Evolutionary conservation across 2,329 filamentous ascomycete species (phyloP).

Genomic region (Ascochyta koolunga): DNA sequence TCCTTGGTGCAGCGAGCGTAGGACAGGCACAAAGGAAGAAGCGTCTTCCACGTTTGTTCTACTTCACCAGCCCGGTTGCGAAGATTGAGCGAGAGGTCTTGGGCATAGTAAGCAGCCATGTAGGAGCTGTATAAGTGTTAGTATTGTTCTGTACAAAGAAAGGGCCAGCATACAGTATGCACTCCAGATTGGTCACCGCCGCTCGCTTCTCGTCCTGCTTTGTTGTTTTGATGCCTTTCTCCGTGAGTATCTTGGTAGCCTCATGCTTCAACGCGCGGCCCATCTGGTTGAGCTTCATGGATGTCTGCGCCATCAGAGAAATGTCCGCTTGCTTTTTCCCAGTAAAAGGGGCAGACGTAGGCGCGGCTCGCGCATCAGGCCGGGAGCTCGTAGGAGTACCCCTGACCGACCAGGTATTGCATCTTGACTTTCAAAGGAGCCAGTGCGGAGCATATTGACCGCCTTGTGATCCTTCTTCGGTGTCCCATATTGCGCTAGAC

Average conservation of each 20-base stretch:
- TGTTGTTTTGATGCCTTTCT: conserved; percentile 29
- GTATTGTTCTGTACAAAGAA: neutral
- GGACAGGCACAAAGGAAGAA: conserved; percentile 44
- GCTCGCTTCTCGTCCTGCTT: conserved; percentile 46
- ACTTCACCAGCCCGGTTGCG: conserved; percentile 42
- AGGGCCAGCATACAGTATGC: conserved; percentile 45
- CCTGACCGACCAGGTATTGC: conserved; percentile 44
- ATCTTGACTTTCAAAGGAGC: conserved; percentile 44
- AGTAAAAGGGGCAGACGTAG: conserved; percentile 41
- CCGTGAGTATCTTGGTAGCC: conserved; percentile 44
- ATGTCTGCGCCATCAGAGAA: conserved; percentile 46
- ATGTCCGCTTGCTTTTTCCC: conserved; percentile 42
- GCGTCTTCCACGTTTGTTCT: conserved; percentile 46
- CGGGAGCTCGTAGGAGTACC: conserved; percentile 34
- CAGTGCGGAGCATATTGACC: conserved; percentile 44
- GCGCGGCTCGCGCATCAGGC: conserved; percentile 30
- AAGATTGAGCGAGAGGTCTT: conserved; percentile 38
- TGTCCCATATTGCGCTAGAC: conserved; percentile 34
- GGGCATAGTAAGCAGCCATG: conserved; percentile 46
- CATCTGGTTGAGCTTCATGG: conserved; percentile 49
- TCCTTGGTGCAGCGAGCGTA: conserved; percentile 41
- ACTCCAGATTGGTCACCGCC: conserved; percentile 54
- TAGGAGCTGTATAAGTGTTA: conserved; percentile 40
- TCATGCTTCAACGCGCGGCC: conserved; percentile 56
- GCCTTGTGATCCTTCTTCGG: conserved; percentile 46